Evolutionary conservation across 2,329 filamentous ascomycete genomes (phyloP), one percentile per base, ranked within the genome.

Genomic region (Talaromyces sp.): DNA sequence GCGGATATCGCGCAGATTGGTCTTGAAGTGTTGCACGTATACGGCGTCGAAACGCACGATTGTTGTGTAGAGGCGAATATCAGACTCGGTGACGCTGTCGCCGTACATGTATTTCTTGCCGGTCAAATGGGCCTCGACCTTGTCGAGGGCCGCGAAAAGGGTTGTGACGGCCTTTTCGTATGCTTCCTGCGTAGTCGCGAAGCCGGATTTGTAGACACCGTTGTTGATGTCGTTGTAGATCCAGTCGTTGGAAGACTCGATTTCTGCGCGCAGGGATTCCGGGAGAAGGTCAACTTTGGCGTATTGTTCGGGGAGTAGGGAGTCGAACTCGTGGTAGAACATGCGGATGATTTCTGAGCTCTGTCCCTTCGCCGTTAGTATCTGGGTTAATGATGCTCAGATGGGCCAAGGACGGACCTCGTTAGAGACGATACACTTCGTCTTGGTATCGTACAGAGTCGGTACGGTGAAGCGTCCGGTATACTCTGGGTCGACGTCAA

Each of bases 281-380:
- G 92, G 92, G 73, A 90, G 90, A 44, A 93, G 81, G 52, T 88
- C 84, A 5, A 93, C 73, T 1, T 77, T 75, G 63, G 83, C 83
- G 73, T 85, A 84, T 71, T 87, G 74, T 2, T 83, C 80, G 0
- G 83, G 83, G 25, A 93, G 73, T 39, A 91, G 72, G 66, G 85
- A 83, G 74, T 98, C 88, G 73, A 98, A 98, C 75, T 86, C 90
- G 46, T 83, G 83, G 73, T 90, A 90, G 65, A 97, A 81, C 90
- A 96, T 96, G 72, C 93, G 88, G 74, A 96, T 87, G 73, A 97
- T 96, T 79, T 97, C 93, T 68, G 88, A 88, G 76, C 89, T 81
- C 77, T 79, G 12, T 9, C 3, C 5, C 28, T 8, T 23, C 16
- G 16, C 7, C 65, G 18, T 57, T 57, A 55, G 50, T 28, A 50